Evolutionary conservation across 164 flowering plant species (phyloP), one percentile per base, ranked within the genome.

Genomic region (Saururus chinensis): DNA sequence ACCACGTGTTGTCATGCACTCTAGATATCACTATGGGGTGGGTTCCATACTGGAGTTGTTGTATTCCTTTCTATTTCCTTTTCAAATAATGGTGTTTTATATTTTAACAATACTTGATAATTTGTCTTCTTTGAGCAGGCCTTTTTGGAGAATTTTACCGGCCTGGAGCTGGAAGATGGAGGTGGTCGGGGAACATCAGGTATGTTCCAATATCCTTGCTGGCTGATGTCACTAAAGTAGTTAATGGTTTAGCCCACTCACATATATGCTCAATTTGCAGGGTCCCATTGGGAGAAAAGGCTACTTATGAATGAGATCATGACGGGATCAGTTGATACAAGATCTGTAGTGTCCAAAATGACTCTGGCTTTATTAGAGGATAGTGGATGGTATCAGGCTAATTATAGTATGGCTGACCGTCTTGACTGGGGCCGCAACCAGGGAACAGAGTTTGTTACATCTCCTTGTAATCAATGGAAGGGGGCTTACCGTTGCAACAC

Each of bases 131-230:
- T 64, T 30, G 37, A 30, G 59, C 88, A 92, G 98, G 93, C 98
- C 56, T 92, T 89, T 65, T 92, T 96, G 49, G 85, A 81, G 60
- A 89, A 92, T 68, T 89, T 92, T 71, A 87, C 98, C 64, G 98
- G 98, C 23, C 74, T 92, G 74, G 98, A 92, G 80, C 81, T 92
- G 55, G 98, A 92, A 83, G 96, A 92, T 81, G 98, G 98, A 35
- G 98, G 98, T 62, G 98, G 98, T 54, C 95, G 98, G 68, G 98
- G 98, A 51, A 92, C 98, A 52, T 92, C 98, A 78, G 98, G 98
- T 92, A 69, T 63, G 10, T 70, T 7, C 30, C n/a, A 58, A 4
- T 58, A 37, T 90, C 67, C 85, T 91, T 71, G 85, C 99, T 65
- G 40, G 41, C 20, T 49, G 24, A 23, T 35, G 25, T 41, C 53